Evolutionary conservation across 257 asterid species (phyloP).

Genomic region (Solanum phureja): DNA sequence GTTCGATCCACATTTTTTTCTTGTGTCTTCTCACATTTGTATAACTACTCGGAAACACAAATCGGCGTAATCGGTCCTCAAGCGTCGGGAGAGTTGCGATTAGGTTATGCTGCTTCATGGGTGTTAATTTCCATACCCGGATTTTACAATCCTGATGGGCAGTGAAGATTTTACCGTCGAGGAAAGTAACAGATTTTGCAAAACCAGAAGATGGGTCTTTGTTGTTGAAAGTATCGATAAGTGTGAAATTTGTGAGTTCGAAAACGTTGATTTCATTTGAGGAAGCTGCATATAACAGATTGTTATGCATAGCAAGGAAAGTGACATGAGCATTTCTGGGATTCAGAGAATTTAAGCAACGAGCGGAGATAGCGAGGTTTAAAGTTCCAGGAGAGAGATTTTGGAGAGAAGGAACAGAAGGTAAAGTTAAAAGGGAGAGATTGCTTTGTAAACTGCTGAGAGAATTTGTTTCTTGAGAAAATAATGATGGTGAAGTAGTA

Average conservation of each 20-base stretch:
- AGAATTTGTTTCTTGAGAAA: slow-evolving; percentile 27
- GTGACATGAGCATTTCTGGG: slow-evolving; percentile 23
- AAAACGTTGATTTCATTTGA: slow-evolving; percentile 46
- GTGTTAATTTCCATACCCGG: slow-evolving; percentile 44
- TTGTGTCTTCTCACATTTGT: slow-evolving; percentile 51
- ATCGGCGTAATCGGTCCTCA: slow-evolving; percentile 33
- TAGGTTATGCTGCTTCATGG: slow-evolving; percentile 35
- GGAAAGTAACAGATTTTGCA: slow-evolving; percentile 49
- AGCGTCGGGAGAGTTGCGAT: slow-evolving; percentile 54
- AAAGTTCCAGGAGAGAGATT: slow-evolving; percentile 25
- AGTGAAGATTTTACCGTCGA: slow-evolving; percentile 39
- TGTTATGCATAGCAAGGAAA: slow-evolving; percentile 39
- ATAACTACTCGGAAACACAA: slow-evolving; percentile 45
- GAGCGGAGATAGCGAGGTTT: slow-evolving; percentile 24
- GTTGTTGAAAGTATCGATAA: slow-evolving; percentile 30
- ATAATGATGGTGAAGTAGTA: slow-evolving; percentile 25
- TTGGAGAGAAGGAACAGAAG: slow-evolving; percentile 78
- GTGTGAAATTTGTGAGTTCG: slow-evolving; percentile 17
- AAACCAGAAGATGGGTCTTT: slow-evolving; percentile 28
- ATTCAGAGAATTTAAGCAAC: slow-evolving; percentile 13
- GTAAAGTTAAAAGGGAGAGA: slow-evolving; percentile 62
- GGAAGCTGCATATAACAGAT: slow-evolving; percentile 65
- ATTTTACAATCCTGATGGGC: slow-evolving; percentile 82
- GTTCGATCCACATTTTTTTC: slow-evolving; percentile 64
- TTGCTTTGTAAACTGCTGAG: slow-evolving; percentile 46